Percentiles rank a stretch among this genome's conserved stretches.
Evolutionary conservation across 352 stramenopile species (phyloP).

Genomic region (Blastocystis sp.): DNA sequence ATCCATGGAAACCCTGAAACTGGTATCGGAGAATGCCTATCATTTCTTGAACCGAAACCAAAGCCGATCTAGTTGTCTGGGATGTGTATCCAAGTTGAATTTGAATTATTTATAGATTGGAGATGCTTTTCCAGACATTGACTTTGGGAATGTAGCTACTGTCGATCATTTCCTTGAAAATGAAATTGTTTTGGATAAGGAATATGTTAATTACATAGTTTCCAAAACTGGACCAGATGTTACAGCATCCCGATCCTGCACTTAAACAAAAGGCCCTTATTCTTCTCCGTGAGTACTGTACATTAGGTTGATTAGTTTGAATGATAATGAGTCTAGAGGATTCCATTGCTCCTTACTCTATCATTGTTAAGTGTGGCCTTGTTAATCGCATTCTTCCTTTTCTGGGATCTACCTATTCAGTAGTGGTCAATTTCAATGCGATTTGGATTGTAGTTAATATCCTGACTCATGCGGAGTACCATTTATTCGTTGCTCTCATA

Average conservation of each 20-base stretch:
- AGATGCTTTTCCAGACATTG: too few relatives aligned
- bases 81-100: too few relatives aligned
- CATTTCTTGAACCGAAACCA: background rate
- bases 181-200: background rate
- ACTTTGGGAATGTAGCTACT: background rate
- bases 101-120: too few relatives aligned
- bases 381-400: background rate
- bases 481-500: background rate
- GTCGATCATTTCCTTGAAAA: background rate
- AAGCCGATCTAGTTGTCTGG: background rate
- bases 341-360: background rate
- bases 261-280: background rate
- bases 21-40: background rate
- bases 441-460: slow-evolving; percentile 10
- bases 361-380: background rate
- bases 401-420: background rate
- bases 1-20: background rate
- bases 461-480: background rate
- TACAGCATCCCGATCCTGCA: background rate
- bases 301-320: background rate
- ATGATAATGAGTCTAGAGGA: background rate
- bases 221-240: background rate
- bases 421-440: slow-evolving; percentile 13
- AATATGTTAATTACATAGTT: background rate
- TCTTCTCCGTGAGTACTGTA: background rate